Percentiles rank a stretch among this genome's conserved stretches.
Conservation (phyloP, 1,284 basidiomycete species). For the Hypsizygus ulmarius region DNA sequence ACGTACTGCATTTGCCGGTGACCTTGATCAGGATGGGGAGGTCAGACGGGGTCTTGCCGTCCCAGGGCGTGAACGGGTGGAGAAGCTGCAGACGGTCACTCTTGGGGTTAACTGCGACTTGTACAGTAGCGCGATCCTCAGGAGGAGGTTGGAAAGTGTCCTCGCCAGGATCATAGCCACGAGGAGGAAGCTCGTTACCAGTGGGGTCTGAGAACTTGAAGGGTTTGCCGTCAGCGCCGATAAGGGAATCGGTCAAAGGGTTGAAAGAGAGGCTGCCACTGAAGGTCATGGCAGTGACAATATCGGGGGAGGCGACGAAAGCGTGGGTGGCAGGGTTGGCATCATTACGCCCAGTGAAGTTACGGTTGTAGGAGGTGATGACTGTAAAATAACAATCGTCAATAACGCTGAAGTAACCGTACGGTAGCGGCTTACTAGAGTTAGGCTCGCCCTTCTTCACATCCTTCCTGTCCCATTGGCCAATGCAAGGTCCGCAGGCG, state of each 20-base stretch:
- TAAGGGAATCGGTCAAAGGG: constrained; percentile 90
- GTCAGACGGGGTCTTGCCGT: constrained; percentile 88
- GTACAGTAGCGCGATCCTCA: constrained; percentile 76
- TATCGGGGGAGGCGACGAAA: constrained; percentile 96
- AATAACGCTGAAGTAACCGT: constrained; percentile 6
- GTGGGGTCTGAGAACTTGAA: constrained; percentile 95
- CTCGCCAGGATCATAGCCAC: constrained; percentile 95
- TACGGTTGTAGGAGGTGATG: constrained; percentile 99
- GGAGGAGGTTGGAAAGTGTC: constrained; percentile 98
- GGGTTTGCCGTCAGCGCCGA: constrained; percentile 89
- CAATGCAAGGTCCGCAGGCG: constrained; percentile 98
- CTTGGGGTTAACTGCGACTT: constrained; percentile 86
- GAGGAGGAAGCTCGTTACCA: constrained; percentile 91
- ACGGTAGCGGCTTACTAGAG: constrained; percentile 64
- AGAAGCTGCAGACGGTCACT: constrained; percentile 96
- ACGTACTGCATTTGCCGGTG: constrained; percentile 95
- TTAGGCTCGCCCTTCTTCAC: constrained; percentile 96
- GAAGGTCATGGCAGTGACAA: constrained; percentile 97
- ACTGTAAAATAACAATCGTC: constrained; percentile 42
- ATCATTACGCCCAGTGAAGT: constrained; percentile 99
- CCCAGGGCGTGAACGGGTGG: constrained; percentile 89
- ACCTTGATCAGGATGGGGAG: constrained; percentile 98
- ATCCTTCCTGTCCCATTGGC: constrained; percentile 97
- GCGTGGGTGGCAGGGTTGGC: constrained; percentile 99
- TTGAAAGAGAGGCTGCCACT: constrained; percentile 96